Conservation (phyloP, 371 early-diverging fungal species). For the Funneliformis caledonium region DNA sequence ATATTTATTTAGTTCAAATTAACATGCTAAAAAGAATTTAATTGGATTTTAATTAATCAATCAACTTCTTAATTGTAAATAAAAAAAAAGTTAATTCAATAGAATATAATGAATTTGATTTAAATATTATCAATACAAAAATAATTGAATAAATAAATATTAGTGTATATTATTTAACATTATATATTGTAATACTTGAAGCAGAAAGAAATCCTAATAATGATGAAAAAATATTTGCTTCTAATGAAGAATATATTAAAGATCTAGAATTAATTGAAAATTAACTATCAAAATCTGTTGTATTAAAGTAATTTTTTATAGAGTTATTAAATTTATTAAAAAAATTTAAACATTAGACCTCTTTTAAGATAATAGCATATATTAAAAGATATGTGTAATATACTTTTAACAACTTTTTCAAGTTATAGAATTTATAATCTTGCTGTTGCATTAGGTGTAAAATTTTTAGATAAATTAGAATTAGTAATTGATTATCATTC, state of each 20-base stretch:
- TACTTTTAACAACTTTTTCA: conserved; percentile 5
- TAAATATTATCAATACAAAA: not conserved
- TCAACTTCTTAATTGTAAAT: not conserved
- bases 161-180: not conserved
- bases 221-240: not conserved
- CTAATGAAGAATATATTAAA: not conserved
- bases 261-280: not conserved
- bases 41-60: not conserved
- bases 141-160: conserved; percentile 5
- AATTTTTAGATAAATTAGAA: conserved; percentile 8
- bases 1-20: not conserved
- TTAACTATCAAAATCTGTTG: not conserved
- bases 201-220: conserved; percentile 1
- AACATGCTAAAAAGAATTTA: not conserved
- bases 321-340: not conserved
- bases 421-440: conserved; percentile 10
- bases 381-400: not conserved
- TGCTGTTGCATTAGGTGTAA: not conserved
- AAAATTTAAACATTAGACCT: not conserved
- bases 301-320: not conserved
- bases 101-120: not conserved
- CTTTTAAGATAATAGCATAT: not conserved
- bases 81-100: not conserved
- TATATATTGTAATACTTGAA: not conserved
- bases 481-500: not conserved